Percentiles rank a stretch among this genome's conserved stretches.
phyloP scores from a whole-genome alignment of 176 grass and related monocot genomes.

The Juncus effusus region DNA sequence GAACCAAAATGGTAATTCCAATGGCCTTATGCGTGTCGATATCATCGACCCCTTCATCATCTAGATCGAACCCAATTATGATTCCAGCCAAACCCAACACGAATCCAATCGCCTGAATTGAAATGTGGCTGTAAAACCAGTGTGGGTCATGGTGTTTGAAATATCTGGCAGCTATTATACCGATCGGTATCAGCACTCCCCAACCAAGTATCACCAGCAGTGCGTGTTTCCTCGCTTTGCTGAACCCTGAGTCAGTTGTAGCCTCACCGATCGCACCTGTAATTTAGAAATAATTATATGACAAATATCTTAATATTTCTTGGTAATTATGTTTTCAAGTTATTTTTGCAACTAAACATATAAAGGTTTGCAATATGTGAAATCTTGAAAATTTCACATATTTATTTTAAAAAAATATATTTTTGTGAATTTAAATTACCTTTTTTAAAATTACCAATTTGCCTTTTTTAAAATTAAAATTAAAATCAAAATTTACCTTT shows the following conservation, averaged over 20 bases:
- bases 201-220: constrained; percentile 61
- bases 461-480: too few relatives aligned
- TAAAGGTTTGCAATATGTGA: not conserved
- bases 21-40: constrained; percentile 55
- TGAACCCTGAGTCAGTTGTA: not conserved
- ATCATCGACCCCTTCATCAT: constrained; percentile 38
- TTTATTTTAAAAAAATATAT: not conserved
- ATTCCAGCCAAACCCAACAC: constrained; percentile 39
- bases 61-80: constrained; percentile 59
- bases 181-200: constrained; percentile 75
- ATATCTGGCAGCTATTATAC: constrained; percentile 59
- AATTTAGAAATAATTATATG: constrained; percentile 8
- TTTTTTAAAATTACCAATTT: too few relatives aligned
- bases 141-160: constrained; percentile 56
- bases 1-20: constrained; percentile 53
- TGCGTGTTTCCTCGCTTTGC: constrained; percentile 41
- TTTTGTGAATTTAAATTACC: too few relatives aligned
- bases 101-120: constrained; percentile 47
- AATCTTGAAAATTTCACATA: not conserved
- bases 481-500: too few relatives aligned
- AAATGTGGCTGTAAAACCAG: constrained; percentile 80
- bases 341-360: not conserved
- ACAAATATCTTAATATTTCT: not conserved
- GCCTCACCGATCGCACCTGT: not conserved
- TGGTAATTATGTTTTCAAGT: not conserved